A percentile compares a stretch with the other conserved stretches of the same genome.
Evolutionary conservation across 129 eudicot genomes (phyloP).

Genomic region (Chrysanthemum seticuspe): DNA sequence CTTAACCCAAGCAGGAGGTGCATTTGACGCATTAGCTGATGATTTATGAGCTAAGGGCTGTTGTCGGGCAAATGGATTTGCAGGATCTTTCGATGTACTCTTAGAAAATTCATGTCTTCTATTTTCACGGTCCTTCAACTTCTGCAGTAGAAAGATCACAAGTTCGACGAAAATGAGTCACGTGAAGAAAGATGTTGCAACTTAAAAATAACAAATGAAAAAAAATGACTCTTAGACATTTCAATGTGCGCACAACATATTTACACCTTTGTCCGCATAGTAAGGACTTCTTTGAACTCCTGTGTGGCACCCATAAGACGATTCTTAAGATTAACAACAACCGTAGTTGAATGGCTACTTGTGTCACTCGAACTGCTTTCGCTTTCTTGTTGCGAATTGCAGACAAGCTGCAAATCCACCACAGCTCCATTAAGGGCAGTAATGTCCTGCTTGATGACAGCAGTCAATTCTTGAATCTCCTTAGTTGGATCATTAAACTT

Average conservation of each 20-base stretch:
- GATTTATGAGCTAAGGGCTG: slow-evolving; percentile 68
- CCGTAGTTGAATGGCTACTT: slow-evolving; percentile 80
- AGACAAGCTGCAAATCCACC: slow-evolving; percentile 79
- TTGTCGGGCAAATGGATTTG: slow-evolving; percentile 84
- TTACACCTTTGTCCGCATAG: slow-evolving; percentile 92
- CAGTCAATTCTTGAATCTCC: slow-evolving; percentile 93
- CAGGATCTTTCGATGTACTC: slow-evolving; percentile 59
- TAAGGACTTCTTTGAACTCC: slow-evolving; percentile 96
- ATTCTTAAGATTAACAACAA: slow-evolving; percentile 83
- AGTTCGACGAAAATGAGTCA: slow-evolving; percentile 13
- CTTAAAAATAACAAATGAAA: background rate
- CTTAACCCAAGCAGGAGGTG: slow-evolving; percentile 90
- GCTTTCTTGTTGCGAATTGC: slow-evolving; percentile 67
- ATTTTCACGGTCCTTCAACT: slow-evolving; percentile 75
- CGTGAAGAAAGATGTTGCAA: background rate
- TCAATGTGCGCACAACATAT: slow-evolving; percentile 3
- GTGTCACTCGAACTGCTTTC: slow-evolving; percentile 76
- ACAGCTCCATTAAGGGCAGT: slow-evolving; percentile 88
- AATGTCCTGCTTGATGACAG: slow-evolving; percentile 93
- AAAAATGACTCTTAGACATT: background rate
- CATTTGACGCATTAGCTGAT: slow-evolving; percentile 40
- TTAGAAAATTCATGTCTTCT: slow-evolving; percentile 77
- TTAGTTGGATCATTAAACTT: slow-evolving; percentile 85
- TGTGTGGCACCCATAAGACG: slow-evolving; percentile 87
- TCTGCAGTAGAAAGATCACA: slow-evolving; percentile 44